Evolutionary conservation across 1,284 basidiomycete species (phyloP).

Genomic region (Cryptococcus amylolentus): DNA sequence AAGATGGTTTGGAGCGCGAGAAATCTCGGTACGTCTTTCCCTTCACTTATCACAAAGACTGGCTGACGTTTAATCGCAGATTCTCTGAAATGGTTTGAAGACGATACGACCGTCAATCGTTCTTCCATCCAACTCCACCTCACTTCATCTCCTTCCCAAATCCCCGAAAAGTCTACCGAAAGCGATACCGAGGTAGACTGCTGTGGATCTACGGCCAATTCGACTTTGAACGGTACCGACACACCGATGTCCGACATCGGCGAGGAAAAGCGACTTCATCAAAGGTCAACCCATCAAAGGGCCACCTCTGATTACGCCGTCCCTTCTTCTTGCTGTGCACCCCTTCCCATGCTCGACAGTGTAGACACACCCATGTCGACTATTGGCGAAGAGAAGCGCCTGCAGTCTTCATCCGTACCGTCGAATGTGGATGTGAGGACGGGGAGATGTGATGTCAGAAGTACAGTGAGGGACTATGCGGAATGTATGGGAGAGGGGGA

Average conservation of each 20-base stretch:
- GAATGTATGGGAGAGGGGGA: neutral
- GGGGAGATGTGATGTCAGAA: neutral
- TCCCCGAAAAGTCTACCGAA: neutral
- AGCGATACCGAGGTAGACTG: too few species aligned
- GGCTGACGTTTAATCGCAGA: neutral
- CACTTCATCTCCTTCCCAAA: neutral
- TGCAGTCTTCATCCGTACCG: neutral
- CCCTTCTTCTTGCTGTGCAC: too few species aligned
- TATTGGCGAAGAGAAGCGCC: too few species aligned
- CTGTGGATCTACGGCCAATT: too few species aligned
- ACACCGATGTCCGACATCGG: neutral
- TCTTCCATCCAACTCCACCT: conserved; percentile 1
- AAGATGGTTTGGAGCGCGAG: conserved; percentile 6
- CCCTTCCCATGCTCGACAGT: too few species aligned
- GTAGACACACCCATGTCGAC: too few species aligned
- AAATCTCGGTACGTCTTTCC: conserved; percentile 1
- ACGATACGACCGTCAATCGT: neutral
- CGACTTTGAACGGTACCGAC: neutral
- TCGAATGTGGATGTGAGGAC: too few species aligned
- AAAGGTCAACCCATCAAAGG: too few species aligned
- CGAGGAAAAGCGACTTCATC: too few species aligned
- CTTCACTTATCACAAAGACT: neutral
- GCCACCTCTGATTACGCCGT: too few species aligned
- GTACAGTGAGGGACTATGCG: neutral
- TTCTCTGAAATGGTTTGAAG: conserved; percentile 1